A percentile compares a stretch with the other conserved stretches of the same genome.
phyloP scores from a whole-genome alignment of 2,329 filamentous ascomycete species.

The Cladophialophora chaetospira region DNA sequence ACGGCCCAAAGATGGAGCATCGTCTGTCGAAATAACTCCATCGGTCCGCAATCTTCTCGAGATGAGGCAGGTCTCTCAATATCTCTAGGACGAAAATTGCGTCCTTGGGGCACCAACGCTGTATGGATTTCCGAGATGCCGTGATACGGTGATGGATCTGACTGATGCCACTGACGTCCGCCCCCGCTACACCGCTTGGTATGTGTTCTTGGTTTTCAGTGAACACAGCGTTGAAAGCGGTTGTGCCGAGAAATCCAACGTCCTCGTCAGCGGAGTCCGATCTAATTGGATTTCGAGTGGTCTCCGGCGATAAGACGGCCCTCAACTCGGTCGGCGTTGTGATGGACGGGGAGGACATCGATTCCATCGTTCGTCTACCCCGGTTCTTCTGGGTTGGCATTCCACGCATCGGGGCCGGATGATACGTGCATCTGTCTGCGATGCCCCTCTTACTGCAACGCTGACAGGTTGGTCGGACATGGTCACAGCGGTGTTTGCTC shows the following conservation, averaged over 20 bases:
- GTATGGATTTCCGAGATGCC: neutral
- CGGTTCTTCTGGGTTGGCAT: no score
- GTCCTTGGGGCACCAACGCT: neutral
- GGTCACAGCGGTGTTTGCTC: no score
- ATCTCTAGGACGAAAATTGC: neutral
- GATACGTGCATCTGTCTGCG: no score
- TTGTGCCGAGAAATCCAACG: conserved; percentile 31
- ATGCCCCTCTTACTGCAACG: no score
- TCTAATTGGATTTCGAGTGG: neutral
- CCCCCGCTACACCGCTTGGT: neutral
- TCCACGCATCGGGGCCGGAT: no score
- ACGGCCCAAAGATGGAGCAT: neutral
- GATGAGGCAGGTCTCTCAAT: neutral
- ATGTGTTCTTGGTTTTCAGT: conserved; percentile 19
- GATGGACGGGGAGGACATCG: no score
- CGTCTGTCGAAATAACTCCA: neutral
- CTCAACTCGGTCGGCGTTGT: no score
- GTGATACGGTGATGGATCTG: neutral
- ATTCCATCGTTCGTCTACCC: no score
- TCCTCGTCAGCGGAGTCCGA: neutral
- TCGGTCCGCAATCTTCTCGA: neutral
- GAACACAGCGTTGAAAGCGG: conserved; percentile 30
- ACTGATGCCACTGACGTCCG: neutral
- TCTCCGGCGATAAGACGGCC: no score
- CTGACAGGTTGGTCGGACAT: no score